Percentiles rank a stretch among this genome's conserved stretches.
Evolutionary conservation across 1,284 basidiomycete genomes (phyloP).

Genomic region (Cutaneotrichosporon sp.): DNA sequence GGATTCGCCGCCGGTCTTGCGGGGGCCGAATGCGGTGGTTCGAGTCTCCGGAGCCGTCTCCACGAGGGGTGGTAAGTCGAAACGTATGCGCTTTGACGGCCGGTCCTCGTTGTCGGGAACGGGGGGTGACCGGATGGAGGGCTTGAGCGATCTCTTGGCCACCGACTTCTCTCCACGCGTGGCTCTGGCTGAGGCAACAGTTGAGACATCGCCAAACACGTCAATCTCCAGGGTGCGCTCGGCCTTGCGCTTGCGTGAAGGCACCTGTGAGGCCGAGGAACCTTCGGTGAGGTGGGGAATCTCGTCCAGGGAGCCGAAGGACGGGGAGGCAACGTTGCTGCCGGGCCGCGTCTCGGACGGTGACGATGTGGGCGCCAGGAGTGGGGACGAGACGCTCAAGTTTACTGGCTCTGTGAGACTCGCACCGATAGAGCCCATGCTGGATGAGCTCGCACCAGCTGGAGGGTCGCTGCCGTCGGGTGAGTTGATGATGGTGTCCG

Average conservation of each 20-base stretch:
- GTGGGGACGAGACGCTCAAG: not conserved
- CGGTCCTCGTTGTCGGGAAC: slow-evolving; percentile 5
- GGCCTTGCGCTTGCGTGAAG: not conserved
- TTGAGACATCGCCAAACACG: not conserved
- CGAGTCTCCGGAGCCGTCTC: not conserved
- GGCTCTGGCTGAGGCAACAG: not conserved
- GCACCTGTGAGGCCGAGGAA: not conserved
- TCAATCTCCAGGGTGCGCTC: not conserved
- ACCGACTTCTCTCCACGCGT: not conserved
- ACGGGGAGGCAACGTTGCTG: not conserved
- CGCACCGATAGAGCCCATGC: not conserved
- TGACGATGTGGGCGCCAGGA: not conserved
- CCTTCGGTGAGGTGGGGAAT: not conserved
- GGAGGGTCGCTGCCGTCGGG: not conserved
- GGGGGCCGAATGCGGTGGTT: not conserved
- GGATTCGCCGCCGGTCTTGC: not conserved
- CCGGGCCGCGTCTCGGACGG: not conserved
- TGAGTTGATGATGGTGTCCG: not conserved
- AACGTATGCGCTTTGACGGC: slow-evolving; percentile 35
- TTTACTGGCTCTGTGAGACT: too few species aligned
- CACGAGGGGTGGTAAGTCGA: slow-evolving; percentile 5
- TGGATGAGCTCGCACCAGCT: not conserved
- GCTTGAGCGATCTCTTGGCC: not conserved
- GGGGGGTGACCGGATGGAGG: not conserved
- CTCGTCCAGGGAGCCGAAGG: not conserved